A percentile compares a stretch with the other conserved stretches of the same genome.
phyloP scores from a whole-genome alignment of 2,329 filamentous ascomycete genomes.

The Claviceps quebecensis region DNA sequence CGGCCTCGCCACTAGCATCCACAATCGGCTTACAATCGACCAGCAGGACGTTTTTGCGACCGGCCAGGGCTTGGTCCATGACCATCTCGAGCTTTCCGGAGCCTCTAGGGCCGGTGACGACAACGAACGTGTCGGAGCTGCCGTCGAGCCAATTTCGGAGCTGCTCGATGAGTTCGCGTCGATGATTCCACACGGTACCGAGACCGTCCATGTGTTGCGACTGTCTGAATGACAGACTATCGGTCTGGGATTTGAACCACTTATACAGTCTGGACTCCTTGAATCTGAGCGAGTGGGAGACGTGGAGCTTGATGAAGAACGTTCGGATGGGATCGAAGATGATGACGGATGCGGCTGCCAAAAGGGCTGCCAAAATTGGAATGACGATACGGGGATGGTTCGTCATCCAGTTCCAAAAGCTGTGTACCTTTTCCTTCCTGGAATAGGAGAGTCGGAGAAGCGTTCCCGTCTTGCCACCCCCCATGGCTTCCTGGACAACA shows the following conservation, averaged over 20 bases:
- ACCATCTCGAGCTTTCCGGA: slow-evolving; percentile 85
- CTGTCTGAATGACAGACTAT: slow-evolving; percentile 50
- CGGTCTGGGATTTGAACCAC: slow-evolving; percentile 56
- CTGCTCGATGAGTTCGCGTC: slow-evolving; percentile 67
- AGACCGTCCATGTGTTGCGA: slow-evolving; percentile 54
- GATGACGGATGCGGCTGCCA: slow-evolving; percentile 71
- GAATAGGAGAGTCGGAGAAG: slow-evolving; percentile 74
- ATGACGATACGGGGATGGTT: slow-evolving; percentile 81
- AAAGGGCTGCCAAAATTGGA: slow-evolving; percentile 63
- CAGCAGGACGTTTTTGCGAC: slow-evolving; percentile 62
- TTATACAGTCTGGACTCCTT: slow-evolving; percentile 60
- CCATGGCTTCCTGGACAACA: slow-evolving; percentile 50
- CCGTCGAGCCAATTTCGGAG: slow-evolving; percentile 79
- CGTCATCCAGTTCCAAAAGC: slow-evolving; percentile 76
- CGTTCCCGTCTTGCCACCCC: slow-evolving; percentile 64
- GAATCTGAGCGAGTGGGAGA: slow-evolving; percentile 63
- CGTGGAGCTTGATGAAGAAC: slow-evolving; percentile 80
- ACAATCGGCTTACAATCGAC: slow-evolving; percentile 90
- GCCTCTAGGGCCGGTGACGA: slow-evolving; percentile 82
- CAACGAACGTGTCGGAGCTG: slow-evolving; percentile 80
- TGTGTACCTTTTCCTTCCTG: slow-evolving; percentile 59
- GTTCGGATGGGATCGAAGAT: slow-evolving; percentile 91
- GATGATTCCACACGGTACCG: slow-evolving; percentile 75
- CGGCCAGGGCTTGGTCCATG: slow-evolving; percentile 66
- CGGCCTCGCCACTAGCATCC: slow-evolving; percentile 76